Conservation (phyloP, 805 yeast species). For the Tetrapisispora taiwanensis region DNA sequence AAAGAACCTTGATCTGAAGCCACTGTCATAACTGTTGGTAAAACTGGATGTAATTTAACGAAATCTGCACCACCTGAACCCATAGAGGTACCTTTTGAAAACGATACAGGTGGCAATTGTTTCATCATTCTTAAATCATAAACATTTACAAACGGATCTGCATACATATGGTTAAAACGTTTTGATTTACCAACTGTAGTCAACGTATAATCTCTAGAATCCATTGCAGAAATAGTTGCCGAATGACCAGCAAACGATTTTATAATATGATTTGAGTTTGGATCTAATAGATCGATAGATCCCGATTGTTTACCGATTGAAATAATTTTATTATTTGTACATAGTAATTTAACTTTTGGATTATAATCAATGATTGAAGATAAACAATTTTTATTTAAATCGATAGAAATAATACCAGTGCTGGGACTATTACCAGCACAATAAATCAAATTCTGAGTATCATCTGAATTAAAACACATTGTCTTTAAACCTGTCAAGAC, state of each 20-base stretch:
- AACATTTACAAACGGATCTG: conserved; percentile 76
- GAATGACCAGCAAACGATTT: conserved; percentile 51
- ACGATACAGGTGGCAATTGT: conserved; percentile 69
- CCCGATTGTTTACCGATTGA: conserved; percentile 54
- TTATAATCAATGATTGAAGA: conserved; percentile 34
- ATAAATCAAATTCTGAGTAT: conserved; percentile 35
- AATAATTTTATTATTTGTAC: conserved; percentile 42
- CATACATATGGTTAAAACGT: conserved; percentile 44
- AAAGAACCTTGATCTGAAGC: conserved; percentile 73
- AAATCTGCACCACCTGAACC: conserved; percentile 72
- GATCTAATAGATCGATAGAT: conserved; percentile 53
- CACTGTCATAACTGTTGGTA: conserved; percentile 66
- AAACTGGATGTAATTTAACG: conserved; percentile 75
- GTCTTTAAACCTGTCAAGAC: conserved; percentile 30
- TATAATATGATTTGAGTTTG: conserved; percentile 37
- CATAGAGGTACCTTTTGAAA: conserved; percentile 41
- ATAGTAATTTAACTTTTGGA: conserved; percentile 38
- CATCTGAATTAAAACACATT: conserved; percentile 33
- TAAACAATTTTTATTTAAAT: conserved; percentile 31
- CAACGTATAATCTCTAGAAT: conserved; percentile 52
- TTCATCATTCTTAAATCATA: conserved; percentile 68
- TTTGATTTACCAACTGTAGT: conserved; percentile 76
- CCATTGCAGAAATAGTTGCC: conserved; percentile 53
- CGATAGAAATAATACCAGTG: conserved; percentile 34
- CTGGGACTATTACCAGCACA: conserved; percentile 32